Conservation (phyloP, 169 alveolate genomes). For the Eimeria mitis region DNA sequence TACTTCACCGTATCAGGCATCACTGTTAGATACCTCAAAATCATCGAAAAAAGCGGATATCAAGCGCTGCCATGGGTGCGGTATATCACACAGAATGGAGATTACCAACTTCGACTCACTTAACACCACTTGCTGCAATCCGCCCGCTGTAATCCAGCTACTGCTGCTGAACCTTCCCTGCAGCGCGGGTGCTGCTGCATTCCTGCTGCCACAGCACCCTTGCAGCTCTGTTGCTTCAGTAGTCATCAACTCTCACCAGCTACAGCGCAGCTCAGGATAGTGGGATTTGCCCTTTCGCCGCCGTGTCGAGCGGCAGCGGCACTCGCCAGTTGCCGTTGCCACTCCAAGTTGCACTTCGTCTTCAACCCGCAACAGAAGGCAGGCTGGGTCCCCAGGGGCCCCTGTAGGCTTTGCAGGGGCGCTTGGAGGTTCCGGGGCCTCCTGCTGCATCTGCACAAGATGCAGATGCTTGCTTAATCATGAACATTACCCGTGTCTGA, state of each 20-base stretch:
- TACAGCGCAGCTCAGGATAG: not conserved
- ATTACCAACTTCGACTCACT: constrained; percentile 98
- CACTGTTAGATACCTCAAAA: constrained; percentile 98
- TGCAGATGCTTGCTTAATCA: not conserved
- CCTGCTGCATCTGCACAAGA: not conserved
- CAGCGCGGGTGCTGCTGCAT: not conserved
- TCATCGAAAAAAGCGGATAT: constrained; percentile 97
- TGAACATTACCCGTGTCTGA: not conserved
- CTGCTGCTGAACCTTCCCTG: not conserved
- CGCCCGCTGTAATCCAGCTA: not conserved
- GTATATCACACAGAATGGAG: constrained; percentile 99
- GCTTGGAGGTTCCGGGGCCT: not conserved
- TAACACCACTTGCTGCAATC: constrained; percentile 40
- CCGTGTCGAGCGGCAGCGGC: not conserved
- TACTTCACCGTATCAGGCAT: constrained; percentile 99
- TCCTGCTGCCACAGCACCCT: not conserved
- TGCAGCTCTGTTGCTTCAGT: not conserved
- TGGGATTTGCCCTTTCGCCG: not conserved
- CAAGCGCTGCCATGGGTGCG: constrained; percentile 99
- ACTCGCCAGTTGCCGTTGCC: not conserved
- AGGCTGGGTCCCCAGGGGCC: not conserved
- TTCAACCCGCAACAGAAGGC: not conserved
- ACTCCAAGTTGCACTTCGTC: not conserved
- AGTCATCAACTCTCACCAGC: not conserved
- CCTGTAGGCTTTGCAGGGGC: not conserved